Evolutionary conservation across 345 rosid genomes (phyloP).

Genomic region (Balakata baccata): DNA sequence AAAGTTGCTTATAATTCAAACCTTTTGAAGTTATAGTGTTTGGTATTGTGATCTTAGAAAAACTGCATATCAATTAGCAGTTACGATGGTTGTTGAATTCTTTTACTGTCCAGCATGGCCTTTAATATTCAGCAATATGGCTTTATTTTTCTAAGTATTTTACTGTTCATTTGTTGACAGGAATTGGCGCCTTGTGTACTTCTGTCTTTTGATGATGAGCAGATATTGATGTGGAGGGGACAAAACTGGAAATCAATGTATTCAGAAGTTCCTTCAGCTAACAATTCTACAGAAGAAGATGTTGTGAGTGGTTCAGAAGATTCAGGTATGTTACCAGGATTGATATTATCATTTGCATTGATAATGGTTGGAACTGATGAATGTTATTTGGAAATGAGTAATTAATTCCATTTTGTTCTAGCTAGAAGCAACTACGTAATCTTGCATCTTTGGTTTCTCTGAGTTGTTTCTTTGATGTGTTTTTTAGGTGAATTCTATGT

Average conservation of each 20-base stretch:
- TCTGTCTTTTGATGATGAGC: conserved; percentile 84
- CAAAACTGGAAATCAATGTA: conserved; percentile 72
- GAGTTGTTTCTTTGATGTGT: conserved; percentile 11
- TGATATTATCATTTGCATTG: too few species aligned
- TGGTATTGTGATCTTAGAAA: neutral
- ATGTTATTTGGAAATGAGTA: neutral
- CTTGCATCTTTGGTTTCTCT: neutral
- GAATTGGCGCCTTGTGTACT: conserved; percentile 90
- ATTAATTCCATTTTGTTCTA: neutral
- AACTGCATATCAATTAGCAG: neutral
- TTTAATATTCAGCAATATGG: neutral
- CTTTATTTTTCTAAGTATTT: conserved; percentile 3
- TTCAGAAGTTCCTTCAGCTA: conserved; percentile 32
- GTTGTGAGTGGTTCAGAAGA: conserved; percentile 24
- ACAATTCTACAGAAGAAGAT: conserved; percentile 31
- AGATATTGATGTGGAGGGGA: conserved; percentile 92
- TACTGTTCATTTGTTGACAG: conserved; percentile 33
- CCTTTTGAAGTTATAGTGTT: neutral
- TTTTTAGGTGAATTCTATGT: conserved; percentile 31
- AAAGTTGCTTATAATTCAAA: neutral
- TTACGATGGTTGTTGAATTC: neutral
- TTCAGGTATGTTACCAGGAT: conserved; percentile 55
- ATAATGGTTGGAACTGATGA: neutral
- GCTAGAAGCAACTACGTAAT: neutral
- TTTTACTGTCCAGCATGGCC: conserved; percentile 2